Evolutionary conservation across 805 yeast species (phyloP).

Genomic region (Saturnispora gosingensis): DNA sequence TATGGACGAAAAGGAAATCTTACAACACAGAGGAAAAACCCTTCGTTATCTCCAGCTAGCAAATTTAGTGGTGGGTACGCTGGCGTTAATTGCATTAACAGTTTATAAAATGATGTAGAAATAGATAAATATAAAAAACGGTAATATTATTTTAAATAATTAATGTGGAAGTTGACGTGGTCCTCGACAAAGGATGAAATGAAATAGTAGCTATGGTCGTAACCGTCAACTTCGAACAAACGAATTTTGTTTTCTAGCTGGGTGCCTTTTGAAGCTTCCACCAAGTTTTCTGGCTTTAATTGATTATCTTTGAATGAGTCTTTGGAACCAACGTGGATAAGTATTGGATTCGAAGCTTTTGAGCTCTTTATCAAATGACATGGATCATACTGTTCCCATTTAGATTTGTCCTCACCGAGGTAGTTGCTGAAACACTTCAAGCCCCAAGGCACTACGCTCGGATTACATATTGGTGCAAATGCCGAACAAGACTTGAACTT

Average conservation of each 20-base stretch:
- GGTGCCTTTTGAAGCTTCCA: constrained; percentile 48
- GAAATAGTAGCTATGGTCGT: constrained; percentile 87
- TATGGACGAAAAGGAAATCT: background rate
- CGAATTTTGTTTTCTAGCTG: constrained; percentile 52
- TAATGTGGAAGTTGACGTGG: constrained; percentile 84
- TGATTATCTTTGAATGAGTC: constrained; percentile 59
- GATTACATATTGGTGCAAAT: constrained; percentile 84
- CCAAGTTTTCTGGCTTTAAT: constrained; percentile 66
- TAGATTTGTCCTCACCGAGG: constrained; percentile 49
- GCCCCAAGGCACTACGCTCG: constrained; percentile 79
- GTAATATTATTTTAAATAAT: constrained; percentile 23
- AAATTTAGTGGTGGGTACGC: background rate
- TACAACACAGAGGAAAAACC: background rate
- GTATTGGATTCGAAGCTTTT: constrained; percentile 45
- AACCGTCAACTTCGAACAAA: constrained; percentile 63
- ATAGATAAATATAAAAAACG: constrained; percentile 14
- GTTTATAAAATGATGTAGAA: background rate
- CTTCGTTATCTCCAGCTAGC: background rate
- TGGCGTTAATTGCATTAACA: background rate
- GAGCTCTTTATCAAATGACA: constrained; percentile 48
- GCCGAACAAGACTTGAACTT: constrained; percentile 76
- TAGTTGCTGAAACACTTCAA: constrained; percentile 72
- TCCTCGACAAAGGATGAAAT: constrained; percentile 68
- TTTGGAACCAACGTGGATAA: constrained; percentile 73
- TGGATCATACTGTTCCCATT: constrained; percentile 83